A percentile compares a stretch with the other conserved stretches of the same genome.
phyloP scores from a whole-genome alignment of 129 eudicot genomes.

The Daucus carota region DH1_v3.0 NC_030384.2:31476501-31477000 shows the following conservation, averaged over 20 bases:
- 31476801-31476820: background rate
- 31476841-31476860: background rate
- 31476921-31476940: slow-evolving; percentile 92
- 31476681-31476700: slow-evolving; percentile 87
- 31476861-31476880: slow-evolving; percentile 47
- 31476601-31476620: slow-evolving; percentile 97
- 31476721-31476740: slow-evolving; percentile 96
- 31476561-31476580: slow-evolving; percentile 74
- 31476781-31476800: background rate
- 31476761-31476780: background rate
- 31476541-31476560: slow-evolving; percentile 67
- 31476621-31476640: slow-evolving; percentile 72
- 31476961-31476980: slow-evolving; percentile 84
- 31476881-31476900: slow-evolving; percentile 98
- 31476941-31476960: slow-evolving; percentile 89
- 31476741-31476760: slow-evolving; percentile 51
- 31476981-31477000: slow-evolving; percentile 72
- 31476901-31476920: slow-evolving; percentile 67
- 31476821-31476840: background rate
- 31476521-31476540: slow-evolving; percentile 84
- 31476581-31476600: slow-evolving; percentile 90
- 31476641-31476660: slow-evolving; percentile 96
- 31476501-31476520: slow-evolving; percentile 42
- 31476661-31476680: slow-evolving; percentile 98
- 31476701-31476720: slow-evolving; percentile 75